These are phyloP conservation scores for Phellopilus nigrolimitatus DNA, from an alignment of 1,284 basidiomycete species.

Conservation along the genomic window DNA sequence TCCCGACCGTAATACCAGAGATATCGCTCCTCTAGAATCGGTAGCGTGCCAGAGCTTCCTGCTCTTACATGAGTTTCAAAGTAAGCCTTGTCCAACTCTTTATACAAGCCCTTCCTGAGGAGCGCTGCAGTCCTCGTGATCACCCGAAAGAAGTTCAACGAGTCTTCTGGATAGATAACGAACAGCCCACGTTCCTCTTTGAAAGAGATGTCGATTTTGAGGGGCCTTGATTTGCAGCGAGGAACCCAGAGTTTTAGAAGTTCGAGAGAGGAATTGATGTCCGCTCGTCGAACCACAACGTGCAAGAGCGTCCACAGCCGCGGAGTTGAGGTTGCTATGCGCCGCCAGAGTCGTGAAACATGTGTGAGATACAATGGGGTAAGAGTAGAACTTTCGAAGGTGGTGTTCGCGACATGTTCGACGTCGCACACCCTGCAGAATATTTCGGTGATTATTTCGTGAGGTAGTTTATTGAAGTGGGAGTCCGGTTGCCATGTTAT, in stretches of 20 bases:
- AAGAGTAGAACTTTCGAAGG: background rate
- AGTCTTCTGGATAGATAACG: constrained; percentile 11
- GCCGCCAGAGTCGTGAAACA: constrained; percentile 12
- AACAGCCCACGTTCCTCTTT: constrained; percentile 5
- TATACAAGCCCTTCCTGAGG: background rate
- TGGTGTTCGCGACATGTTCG: background rate
- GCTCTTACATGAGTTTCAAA: constrained; percentile 17
- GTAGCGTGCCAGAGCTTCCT: constrained; percentile 12
- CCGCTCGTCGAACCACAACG: constrained; percentile 5
- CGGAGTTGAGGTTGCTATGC: constrained; percentile 11
- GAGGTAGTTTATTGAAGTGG: constrained; percentile 2
- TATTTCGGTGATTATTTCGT: constrained; percentile 15
- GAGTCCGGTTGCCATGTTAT: background rate
- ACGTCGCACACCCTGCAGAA: constrained; percentile 9
- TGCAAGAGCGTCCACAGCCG: constrained; percentile 13
- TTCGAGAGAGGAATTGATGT: constrained; percentile 12
- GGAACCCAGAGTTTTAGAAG: constrained; percentile 18
- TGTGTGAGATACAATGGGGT: constrained; percentile 11
- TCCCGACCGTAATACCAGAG: constrained; percentile 15
- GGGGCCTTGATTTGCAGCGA: constrained; percentile 10
- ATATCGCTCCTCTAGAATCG: constrained; percentile 16
- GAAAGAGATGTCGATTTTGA: constrained; percentile 11
- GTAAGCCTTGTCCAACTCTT: constrained; percentile 5
- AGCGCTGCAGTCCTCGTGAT: constrained; percentile 15
- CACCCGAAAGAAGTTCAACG: constrained; percentile 13